Percentiles rank a stretch among this genome's conserved stretches.
phyloP scores from a whole-genome alignment of 331 rosid genomes.

The Pyrus hybrid region DNA sequence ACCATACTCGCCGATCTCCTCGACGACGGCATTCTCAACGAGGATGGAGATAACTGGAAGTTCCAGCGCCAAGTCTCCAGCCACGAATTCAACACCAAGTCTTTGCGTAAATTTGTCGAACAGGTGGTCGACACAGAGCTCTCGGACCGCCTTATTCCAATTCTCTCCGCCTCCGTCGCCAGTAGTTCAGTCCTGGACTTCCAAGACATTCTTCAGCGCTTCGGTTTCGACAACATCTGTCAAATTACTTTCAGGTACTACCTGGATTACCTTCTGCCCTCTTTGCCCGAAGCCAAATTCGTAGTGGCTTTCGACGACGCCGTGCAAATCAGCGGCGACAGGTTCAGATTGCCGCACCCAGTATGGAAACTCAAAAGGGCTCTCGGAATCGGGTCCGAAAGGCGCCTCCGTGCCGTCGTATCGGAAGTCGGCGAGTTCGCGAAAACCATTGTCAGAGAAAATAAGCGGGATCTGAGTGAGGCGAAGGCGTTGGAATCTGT shows the following conservation, averaged over 20 bases:
- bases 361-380: constrained; percentile 47
- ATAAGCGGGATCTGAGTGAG: constrained; percentile 34
- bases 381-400: constrained; percentile 35
- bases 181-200: constrained; percentile 19
- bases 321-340: constrained; percentile 24
- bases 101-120: constrained; percentile 53
- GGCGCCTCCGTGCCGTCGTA: constrained; percentile 16
- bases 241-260: constrained; percentile 57
- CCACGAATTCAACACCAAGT: constrained; percentile 58
- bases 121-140: constrained; percentile 58
- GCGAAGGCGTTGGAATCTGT: constrained; percentile 21
- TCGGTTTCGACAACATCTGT: constrained; percentile 65
- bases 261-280: constrained; percentile 42
- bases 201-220: constrained; percentile 67
- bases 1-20: constrained; percentile 26
- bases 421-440: constrained; percentile 41
- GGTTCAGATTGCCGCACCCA: constrained; percentile 24
- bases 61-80: constrained; percentile 61
- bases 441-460: constrained; percentile 28
- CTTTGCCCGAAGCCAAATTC: constrained; percentile 39
- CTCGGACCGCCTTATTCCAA: constrained; percentile 42
- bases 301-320: constrained; percentile 50
- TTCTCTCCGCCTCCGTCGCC: constrained; percentile 23
- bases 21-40: constrained; percentile 60
- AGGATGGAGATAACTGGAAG: constrained; percentile 56